These are phyloP conservation scores for Penicillium macrosclerotiorum DNA, from an alignment of 495 filamentous ascomycete species.

Conservation along the genomic window DNA sequence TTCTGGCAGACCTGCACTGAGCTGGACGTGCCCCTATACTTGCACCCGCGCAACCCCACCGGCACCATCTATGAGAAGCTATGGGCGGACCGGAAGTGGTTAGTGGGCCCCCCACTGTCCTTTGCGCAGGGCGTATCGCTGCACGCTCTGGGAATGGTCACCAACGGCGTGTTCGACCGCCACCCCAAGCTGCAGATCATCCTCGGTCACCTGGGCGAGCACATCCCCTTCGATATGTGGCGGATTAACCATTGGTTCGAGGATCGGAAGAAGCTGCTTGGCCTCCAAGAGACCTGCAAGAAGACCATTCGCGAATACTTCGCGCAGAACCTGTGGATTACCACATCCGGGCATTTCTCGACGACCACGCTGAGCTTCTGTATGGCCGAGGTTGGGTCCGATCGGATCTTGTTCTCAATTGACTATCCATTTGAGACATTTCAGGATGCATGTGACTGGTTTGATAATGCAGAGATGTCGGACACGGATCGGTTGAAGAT, in stretches of 20 bases:
- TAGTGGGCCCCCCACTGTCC: constrained; percentile 42
- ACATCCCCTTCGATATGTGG: constrained; percentile 62
- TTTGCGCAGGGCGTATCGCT: constrained; percentile 51
- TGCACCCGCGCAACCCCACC: constrained; percentile 55
- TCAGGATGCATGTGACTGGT: constrained; percentile 54
- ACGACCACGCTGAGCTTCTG: constrained; percentile 52
- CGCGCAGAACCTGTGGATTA: constrained; percentile 62
- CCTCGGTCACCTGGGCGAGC: constrained; percentile 66
- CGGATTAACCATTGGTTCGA: constrained; percentile 60
- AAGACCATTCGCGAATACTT: constrained; percentile 58
- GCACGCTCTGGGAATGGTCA: constrained; percentile 51
- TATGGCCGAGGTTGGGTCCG: constrained; percentile 41
- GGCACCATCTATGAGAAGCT: constrained; percentile 49
- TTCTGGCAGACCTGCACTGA: constrained; percentile 58
- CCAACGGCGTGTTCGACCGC: constrained; percentile 51
- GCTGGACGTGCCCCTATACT: constrained; percentile 62
- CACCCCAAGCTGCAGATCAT: constrained; percentile 58
- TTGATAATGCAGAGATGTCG: constrained; percentile 47
- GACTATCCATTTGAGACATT: constrained; percentile 55
- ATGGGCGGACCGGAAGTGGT: constrained; percentile 50
- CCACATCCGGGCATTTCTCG: constrained; percentile 61
- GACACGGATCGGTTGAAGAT: constrained; percentile 46
- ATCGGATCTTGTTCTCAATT: constrained; percentile 49
- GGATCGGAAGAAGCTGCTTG: constrained; percentile 45
- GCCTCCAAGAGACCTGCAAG: constrained; percentile 43